These are phyloP conservation scores for Fusarium nelsonii DNA, from an alignment of 2,329 filamentous ascomycete species.

Conservation along the genomic window DNA sequence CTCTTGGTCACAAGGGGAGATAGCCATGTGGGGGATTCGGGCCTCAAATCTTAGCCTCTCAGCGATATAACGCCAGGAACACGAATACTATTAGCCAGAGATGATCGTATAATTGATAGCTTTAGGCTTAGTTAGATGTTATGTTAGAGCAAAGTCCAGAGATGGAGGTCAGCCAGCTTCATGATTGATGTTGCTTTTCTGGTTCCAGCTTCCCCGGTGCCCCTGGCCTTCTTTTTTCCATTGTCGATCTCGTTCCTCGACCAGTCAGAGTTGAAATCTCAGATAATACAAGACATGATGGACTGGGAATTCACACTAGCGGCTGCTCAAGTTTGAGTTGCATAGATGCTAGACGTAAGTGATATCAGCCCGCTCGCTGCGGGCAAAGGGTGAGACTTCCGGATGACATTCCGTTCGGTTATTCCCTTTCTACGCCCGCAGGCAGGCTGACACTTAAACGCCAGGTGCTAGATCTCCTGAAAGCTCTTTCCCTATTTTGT, in stretches of 20 bases:
- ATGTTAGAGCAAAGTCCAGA: neutral
- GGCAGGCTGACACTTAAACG: neutral
- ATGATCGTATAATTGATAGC: neutral
- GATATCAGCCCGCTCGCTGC: slow-evolving; percentile 32
- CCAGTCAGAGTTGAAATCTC: slow-evolving; percentile 10
- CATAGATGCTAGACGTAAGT: slow-evolving; percentile 6
- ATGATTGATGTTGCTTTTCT: slow-evolving; percentile 1
- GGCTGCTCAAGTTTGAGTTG: slow-evolving; percentile 34
- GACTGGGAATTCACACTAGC: slow-evolving; percentile 4
- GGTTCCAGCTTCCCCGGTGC: neutral
- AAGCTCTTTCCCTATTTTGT: neutral
- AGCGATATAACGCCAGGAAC: slow-evolving; percentile 13
- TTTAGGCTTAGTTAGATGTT: neutral
- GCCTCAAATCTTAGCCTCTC: slow-evolving; percentile 29
- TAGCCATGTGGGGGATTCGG: slow-evolving; percentile 24
- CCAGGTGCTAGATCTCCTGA: slow-evolving; percentile 8
- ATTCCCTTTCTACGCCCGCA: slow-evolving; percentile 23
- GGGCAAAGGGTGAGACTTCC: slow-evolving; percentile 19
- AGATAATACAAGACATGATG: slow-evolving; percentile 11
- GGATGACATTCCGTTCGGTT: slow-evolving; percentile 4
- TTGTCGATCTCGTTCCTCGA: slow-evolving; percentile 15
- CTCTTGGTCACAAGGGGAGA: slow-evolving; percentile 27
- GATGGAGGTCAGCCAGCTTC: neutral
- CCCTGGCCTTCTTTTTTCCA: slow-evolving; percentile 15
- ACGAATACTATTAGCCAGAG: slow-evolving; percentile 1